Conservation (phyloP, 2,329 filamentous ascomycete genomes). For the Fusarium sororula region DNA sequence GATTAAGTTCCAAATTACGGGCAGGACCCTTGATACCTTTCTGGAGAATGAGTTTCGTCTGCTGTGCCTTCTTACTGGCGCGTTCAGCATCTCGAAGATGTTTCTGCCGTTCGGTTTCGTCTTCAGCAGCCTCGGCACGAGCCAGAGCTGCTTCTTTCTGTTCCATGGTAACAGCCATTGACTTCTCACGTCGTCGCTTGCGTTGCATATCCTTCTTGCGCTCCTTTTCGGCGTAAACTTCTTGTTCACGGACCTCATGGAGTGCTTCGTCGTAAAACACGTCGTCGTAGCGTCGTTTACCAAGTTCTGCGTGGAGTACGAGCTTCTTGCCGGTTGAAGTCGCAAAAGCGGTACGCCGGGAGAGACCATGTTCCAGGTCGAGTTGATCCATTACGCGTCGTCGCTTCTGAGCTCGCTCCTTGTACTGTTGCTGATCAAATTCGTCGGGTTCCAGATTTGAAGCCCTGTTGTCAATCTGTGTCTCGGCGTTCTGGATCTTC, state of each 20-base stretch:
- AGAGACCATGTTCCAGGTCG: constrained; percentile 72
- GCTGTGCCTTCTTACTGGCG: constrained; percentile 90
- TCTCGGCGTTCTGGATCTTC: constrained; percentile 51
- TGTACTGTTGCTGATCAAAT: constrained; percentile 57
- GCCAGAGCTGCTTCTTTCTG: constrained; percentile 85
- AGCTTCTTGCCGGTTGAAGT: constrained; percentile 69
- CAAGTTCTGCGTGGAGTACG: constrained; percentile 72
- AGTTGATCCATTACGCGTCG: constrained; percentile 69
- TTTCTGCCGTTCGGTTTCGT: constrained; percentile 83
- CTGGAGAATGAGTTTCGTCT: constrained; percentile 86
- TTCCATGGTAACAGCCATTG: constrained; percentile 91
- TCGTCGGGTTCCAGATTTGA: constrained; percentile 55
- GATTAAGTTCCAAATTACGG: constrained; percentile 76
- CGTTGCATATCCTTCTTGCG: constrained; percentile 99
- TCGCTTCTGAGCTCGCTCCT: constrained; percentile 72
- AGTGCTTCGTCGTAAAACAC: constrained; percentile 83
- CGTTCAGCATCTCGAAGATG: constrained; percentile 87
- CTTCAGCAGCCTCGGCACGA: constrained; percentile 79
- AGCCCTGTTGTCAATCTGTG: constrained; percentile 58
- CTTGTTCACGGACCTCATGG: constrained; percentile 86
- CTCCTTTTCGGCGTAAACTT: constrained; percentile 94
- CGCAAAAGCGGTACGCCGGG: constrained; percentile 68
- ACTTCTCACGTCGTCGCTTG: constrained; percentile 94
- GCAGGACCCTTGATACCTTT: constrained; percentile 85
- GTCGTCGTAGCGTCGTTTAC: constrained; percentile 79